Evolutionary conservation across 1,284 basidiomycete genomes (phyloP), one percentile per base, ranked within the genome.

Genomic region (Chalciporus sp.): DNA sequence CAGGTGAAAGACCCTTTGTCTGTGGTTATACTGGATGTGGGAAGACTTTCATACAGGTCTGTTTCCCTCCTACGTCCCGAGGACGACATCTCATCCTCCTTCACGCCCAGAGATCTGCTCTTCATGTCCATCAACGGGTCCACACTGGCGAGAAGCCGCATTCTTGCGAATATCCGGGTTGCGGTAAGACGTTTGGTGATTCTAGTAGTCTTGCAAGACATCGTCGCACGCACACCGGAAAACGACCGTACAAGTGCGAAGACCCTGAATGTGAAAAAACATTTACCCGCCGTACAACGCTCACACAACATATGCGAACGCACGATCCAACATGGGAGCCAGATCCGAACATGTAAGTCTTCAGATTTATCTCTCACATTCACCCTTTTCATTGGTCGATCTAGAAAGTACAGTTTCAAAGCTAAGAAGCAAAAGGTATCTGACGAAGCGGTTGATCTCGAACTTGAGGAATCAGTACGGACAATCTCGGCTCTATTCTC

Each of bases 61-160:
- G 70, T 60, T 49, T 26, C 6, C 23, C 42, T 29, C 44, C 16
- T 48, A 47, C 42, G 23, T 43, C 35, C 53, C 44, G 10, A 29
- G 40, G 31, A 47, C 39, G 33, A 28, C 43, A 35, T 20, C 27
- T 53, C 41, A 44, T 61, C 27, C 57, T 58, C 58, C 51, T 59
- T 53, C 26, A 58, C 54, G 49, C 49, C 47, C 65, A 92, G 90
- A 83, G 89, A 51, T 93, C 91, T 6, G 93, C 93, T 20, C 74
- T 95, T 53, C 90, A 90, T 47, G 93, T 95, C 5, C 92, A 95
- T 69, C 79, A 83, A 51, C 86, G 92, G 37, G 90, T 92, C 9
- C 92, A 95, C 66, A 93, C 92, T 7, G 92, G 93, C 46, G 92
- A 95, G 76, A 91, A 91, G 67, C 92, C 92, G 2, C 92, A 94